These are phyloP conservation scores for Hermanozyma aechmeae DNA, from an alignment of 805 yeast species.

Conservation along the genomic window DNA sequence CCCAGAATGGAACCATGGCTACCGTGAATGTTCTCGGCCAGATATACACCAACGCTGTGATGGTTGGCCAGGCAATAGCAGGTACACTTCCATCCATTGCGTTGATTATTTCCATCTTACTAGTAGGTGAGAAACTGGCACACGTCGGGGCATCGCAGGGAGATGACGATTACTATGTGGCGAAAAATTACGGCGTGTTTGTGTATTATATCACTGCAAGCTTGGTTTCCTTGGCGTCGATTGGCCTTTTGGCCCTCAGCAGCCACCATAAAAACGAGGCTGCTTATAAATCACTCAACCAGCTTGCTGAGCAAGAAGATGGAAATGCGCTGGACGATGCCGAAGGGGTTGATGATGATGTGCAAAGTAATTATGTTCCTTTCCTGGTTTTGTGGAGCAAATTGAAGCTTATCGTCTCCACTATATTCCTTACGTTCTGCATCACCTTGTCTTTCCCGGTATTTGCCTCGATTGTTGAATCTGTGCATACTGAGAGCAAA, in stretches of 20 bases:
- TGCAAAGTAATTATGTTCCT: slow-evolving; percentile 39
- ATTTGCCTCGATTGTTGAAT: slow-evolving; percentile 66
- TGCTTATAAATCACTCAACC: slow-evolving; percentile 12
- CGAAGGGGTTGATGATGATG: slow-evolving; percentile 4
- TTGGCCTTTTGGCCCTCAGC: slow-evolving; percentile 28
- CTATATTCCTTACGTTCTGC: slow-evolving; percentile 67
- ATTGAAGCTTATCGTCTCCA: slow-evolving; percentile 50
- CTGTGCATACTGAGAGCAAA: slow-evolving; percentile 25
- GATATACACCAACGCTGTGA: slow-evolving; percentile 75
- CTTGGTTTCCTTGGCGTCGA: slow-evolving; percentile 33
- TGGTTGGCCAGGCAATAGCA: slow-evolving; percentile 92
- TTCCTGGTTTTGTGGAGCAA: slow-evolving; percentile 52
- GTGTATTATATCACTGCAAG: slow-evolving; percentile 45
- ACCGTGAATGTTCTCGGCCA: slow-evolving; percentile 70
- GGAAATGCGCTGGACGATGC: slow-evolving; percentile 1
- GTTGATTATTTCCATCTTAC: slow-evolving; percentile 44
- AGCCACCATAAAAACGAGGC: slow-evolving; percentile 17
- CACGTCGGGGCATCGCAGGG: slow-evolving; percentile 7
- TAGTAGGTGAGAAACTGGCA: slow-evolving; percentile 21
- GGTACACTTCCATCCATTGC: slow-evolving; percentile 86
- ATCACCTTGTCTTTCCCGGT: slow-evolving; percentile 80
- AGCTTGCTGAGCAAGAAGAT: slow-evolving; percentile 2
- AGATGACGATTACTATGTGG: slow-evolving; percentile 13
- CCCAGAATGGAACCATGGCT: slow-evolving; percentile 90
- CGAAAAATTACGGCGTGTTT: slow-evolving; percentile 31